These are phyloP conservation scores for Aquilaria malaccensis DNA, from an alignment of 345 rosid species.

Conservation along the genomic window DNA sequence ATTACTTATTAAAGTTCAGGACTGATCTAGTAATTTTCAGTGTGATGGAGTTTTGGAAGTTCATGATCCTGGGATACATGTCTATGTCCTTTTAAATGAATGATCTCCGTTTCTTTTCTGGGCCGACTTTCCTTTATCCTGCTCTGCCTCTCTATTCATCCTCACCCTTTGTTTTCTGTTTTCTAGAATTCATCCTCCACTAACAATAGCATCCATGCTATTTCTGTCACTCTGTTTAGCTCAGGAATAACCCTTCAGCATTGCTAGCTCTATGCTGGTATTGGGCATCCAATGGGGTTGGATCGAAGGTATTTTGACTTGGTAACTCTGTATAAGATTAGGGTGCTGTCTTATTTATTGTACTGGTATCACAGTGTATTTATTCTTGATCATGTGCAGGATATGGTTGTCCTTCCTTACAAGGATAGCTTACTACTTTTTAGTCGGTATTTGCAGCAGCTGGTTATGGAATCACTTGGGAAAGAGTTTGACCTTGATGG, in stretches of 20 bases:
- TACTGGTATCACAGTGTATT: constrained; percentile 4
- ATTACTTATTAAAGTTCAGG: too few species aligned
- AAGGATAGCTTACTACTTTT: constrained; percentile 91
- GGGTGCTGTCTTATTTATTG: constrained; percentile 7
- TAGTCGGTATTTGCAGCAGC: constrained; percentile 93
- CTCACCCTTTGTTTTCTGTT: not conserved
- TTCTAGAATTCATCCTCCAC: not conserved
- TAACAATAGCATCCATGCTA: not conserved
- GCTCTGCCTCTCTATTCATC: too few species aligned
- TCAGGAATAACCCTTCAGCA: constrained; percentile 88
- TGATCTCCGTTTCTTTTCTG: too few species aligned
- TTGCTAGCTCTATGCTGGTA: constrained; percentile 95
- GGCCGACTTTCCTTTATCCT: not conserved
- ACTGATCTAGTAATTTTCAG: too few species aligned
- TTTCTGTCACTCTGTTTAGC: constrained; percentile 33
- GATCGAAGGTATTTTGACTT: constrained; percentile 64
- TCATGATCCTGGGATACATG: too few species aligned
- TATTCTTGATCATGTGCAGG: constrained; percentile 41
- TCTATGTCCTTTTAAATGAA: too few species aligned
- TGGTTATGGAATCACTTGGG: constrained; percentile 98
- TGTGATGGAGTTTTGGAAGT: too few species aligned
- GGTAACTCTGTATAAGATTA: constrained; percentile 5
- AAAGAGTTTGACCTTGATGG: constrained; percentile 98
- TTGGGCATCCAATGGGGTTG: constrained; percentile 89
- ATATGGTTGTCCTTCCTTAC: constrained; percentile 98